These are phyloP conservation scores for Drosera capensis DNA, from an alignment of 148 eudicot species.

Conservation along the genomic window DNA sequence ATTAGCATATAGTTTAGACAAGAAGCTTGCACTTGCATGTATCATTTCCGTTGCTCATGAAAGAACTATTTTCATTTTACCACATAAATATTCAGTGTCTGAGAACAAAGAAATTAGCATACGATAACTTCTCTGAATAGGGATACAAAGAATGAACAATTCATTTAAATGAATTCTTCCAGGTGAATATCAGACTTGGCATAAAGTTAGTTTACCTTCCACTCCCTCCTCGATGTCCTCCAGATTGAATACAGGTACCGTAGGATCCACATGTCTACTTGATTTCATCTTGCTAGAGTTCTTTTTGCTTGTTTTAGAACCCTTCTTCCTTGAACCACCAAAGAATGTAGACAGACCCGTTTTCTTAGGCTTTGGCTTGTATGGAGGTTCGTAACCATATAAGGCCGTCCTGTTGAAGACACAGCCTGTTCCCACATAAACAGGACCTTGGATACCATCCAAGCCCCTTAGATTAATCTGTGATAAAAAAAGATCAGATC, in stretches of 20 bases:
- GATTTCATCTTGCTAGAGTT: slow-evolving; percentile 25
- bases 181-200: not conserved
- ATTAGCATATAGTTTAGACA: not conserved
- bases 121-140: no score
- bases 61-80: no score
- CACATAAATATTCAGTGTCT: no score
- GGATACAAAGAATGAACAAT: no score
- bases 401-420: slow-evolving; percentile 27
- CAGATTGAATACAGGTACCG: slow-evolving; percentile 23
- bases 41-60: no score
- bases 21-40: not conserved
- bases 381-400: slow-evolving; percentile 24
- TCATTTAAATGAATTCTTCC: not conserved
- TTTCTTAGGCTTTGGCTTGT: slow-evolving; percentile 17
- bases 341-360: slow-evolving; percentile 19
- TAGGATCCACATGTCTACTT: slow-evolving; percentile 22
- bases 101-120: no score
- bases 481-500: no score
- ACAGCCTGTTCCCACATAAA: no score
- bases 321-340: slow-evolving; percentile 19
- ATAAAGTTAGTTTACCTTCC: slow-evolving; percentile 22
- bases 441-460: no score
- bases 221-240: no score
- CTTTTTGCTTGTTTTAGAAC: slow-evolving; percentile 17
- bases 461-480: slow-evolving; percentile 27